These are phyloP conservation scores for Artemisia annua DNA, from an alignment of 129 eudicot species.

Conservation along the genomic window DNA sequence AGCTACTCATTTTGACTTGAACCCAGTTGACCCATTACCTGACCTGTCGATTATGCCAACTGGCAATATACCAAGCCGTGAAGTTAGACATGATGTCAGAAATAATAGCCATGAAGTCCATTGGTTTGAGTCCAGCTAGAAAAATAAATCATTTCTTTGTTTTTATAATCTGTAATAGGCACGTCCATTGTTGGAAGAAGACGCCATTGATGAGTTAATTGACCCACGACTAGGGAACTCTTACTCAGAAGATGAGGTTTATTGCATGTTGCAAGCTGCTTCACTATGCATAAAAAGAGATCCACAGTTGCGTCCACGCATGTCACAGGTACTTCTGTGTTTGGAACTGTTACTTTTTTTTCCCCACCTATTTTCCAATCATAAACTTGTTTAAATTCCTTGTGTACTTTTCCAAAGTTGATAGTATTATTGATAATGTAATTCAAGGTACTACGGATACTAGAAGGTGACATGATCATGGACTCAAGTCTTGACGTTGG, in stretches of 20 bases:
- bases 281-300: conserved; percentile 86
- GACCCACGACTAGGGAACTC: conserved; percentile 72
- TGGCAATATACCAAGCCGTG: no score
- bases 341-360: no score
- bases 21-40: no score
- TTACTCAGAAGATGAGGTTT: conserved; percentile 75
- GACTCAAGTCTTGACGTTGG: conserved; percentile 70
- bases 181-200: conserved; percentile 85
- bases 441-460: conserved; percentile 79
- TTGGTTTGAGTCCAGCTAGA: not conserved
- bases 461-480: conserved; percentile 85
- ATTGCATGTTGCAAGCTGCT: conserved; percentile 93
- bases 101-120: not conserved
- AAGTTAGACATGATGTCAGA: no score
- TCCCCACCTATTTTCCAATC: not conserved
- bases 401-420: not conserved
- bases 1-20: no score
- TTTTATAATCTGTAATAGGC: conserved; percentile 50
- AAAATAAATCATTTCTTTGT: no score
- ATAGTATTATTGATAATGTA: not conserved
- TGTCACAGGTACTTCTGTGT: conserved; percentile 77
- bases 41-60: no score
- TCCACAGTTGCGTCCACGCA: conserved; percentile 96
- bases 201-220: conserved; percentile 68
- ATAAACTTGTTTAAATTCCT: not conserved